Percentiles rank a stretch among this genome's conserved stretches.
These are phyloP conservation scores for Hericium erinaceus DNA, from an alignment of 768 basidiomycete species.

Conservation along the genomic window DNA sequence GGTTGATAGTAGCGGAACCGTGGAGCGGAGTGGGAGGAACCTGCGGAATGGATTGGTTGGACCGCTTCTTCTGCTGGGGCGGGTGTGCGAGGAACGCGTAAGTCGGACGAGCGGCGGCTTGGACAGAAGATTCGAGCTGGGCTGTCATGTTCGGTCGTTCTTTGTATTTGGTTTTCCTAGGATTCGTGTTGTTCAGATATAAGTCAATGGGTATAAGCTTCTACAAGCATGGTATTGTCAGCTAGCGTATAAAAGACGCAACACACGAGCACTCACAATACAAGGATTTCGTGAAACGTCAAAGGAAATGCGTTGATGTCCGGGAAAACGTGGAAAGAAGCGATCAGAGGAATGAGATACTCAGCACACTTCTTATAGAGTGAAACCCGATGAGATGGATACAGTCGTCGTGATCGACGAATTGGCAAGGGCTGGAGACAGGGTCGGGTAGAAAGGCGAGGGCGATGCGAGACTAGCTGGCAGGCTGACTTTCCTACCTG, in stretches of 20 bases:
- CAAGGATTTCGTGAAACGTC: neutral
- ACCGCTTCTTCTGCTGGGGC: neutral
- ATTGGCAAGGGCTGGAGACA: neutral
- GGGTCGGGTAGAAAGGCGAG: neutral
- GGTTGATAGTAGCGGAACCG: constrained; percentile 2
- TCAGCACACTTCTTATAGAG: neutral
- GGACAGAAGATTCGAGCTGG: neutral
- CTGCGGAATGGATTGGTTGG: neutral
- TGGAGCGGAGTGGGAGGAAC: constrained; percentile 4
- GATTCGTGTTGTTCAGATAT: neutral
- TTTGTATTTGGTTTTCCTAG: neutral
- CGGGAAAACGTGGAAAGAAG: neutral
- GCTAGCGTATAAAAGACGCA: too few species aligned
- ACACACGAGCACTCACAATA: neutral
- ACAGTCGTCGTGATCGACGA: neutral
- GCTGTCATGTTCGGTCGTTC: too few species aligned
- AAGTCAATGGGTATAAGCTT: neutral
- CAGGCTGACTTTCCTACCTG: neutral
- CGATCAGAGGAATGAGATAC: neutral
- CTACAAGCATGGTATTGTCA: too few species aligned
- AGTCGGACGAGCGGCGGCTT: neutral
- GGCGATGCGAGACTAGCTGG: neutral
- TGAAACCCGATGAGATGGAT: neutral
- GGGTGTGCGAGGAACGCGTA: neutral
- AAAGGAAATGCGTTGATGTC: neutral